A percentile compares a stretch with the other conserved stretches of the same genome.
Conservation (phyloP, 2,329 filamentous ascomycete genomes). For the Juglanconis juglandina region DNA sequence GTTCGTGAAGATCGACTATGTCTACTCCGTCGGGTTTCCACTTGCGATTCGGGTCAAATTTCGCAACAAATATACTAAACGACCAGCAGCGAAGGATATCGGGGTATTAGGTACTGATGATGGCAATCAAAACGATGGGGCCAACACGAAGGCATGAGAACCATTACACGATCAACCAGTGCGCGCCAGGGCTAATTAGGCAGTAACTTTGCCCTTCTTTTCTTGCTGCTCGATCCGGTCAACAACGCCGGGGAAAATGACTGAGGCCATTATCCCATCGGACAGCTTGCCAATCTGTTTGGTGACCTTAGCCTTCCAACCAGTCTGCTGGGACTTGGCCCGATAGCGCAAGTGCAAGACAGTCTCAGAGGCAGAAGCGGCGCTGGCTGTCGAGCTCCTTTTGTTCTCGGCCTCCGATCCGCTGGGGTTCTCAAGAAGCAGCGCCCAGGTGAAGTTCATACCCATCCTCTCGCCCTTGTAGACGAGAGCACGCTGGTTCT, state of each 20-base stretch:
- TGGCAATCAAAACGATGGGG: neutral
- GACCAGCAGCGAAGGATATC: neutral
- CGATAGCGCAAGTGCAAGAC: slow-evolving; percentile 10
- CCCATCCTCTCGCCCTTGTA: slow-evolving; percentile 10
- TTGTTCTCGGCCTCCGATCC: neutral
- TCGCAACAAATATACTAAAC: too few species aligned
- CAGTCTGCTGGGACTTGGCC: slow-evolving; percentile 5
- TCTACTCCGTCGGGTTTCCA: too few species aligned
- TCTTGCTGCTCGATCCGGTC: slow-evolving; percentile 4
- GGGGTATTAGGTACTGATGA: neutral
- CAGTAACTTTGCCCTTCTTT: slow-evolving; percentile 4
- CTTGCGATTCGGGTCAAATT: too few species aligned
- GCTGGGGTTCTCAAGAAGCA: slow-evolving; percentile 5
- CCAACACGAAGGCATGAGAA: neutral
- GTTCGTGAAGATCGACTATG: too few species aligned
- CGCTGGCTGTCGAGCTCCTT: slow-evolving; percentile 1
- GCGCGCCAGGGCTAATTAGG: neutral
- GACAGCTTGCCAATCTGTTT: slow-evolving; percentile 6
- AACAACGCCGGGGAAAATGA: slow-evolving; percentile 10
- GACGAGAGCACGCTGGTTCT: slow-evolving; percentile 9
- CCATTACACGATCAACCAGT: neutral
- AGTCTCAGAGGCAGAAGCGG: neutral
- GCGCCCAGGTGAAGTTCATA: slow-evolving; percentile 11
- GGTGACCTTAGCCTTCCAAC: slow-evolving; percentile 11
- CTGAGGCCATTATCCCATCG: slow-evolving; percentile 8